phyloP scores from a whole-genome alignment of 129 eudicot genomes.

The Arctium minus region DNA sequence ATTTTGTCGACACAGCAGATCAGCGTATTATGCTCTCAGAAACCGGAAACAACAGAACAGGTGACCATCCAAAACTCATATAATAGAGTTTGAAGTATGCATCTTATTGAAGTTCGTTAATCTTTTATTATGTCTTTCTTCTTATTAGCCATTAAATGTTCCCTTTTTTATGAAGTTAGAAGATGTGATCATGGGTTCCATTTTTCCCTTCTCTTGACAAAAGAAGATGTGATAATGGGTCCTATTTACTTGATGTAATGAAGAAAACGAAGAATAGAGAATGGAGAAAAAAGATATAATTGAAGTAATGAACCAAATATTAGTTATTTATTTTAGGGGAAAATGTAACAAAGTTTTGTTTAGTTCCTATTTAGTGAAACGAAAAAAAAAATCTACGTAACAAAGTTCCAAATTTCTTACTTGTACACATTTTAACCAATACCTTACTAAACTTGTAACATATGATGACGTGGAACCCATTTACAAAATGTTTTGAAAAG shows the following conservation, averaged over 20 bases:
- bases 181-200: neutral
- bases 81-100: neutral
- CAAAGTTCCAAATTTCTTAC: neutral
- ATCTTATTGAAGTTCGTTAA: neutral
- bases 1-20: conserved; percentile 88
- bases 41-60: conserved; percentile 70
- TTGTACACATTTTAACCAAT: neutral
- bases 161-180: neutral
- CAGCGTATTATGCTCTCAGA: conserved; percentile 47
- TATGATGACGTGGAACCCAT: neutral
- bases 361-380: neutral
- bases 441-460: neutral
- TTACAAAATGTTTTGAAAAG: neutral
- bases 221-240: neutral
- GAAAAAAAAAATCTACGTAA: neutral
- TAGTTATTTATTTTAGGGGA: neutral
- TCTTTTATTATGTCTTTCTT: neutral
- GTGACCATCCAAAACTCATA: conserved; percentile 25
- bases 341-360: neutral
- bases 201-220: neutral
- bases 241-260: neutral
- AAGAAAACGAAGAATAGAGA: neutral
- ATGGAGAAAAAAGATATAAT: neutral
- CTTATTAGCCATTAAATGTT: neutral
- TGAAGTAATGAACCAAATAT: neutral